Percentiles rank a stretch among this genome's conserved stretches.
Evolutionary conservation across 108 stramenopile species (phyloP).

Genomic region (Chaetoceros tenuissimus): DNA sequence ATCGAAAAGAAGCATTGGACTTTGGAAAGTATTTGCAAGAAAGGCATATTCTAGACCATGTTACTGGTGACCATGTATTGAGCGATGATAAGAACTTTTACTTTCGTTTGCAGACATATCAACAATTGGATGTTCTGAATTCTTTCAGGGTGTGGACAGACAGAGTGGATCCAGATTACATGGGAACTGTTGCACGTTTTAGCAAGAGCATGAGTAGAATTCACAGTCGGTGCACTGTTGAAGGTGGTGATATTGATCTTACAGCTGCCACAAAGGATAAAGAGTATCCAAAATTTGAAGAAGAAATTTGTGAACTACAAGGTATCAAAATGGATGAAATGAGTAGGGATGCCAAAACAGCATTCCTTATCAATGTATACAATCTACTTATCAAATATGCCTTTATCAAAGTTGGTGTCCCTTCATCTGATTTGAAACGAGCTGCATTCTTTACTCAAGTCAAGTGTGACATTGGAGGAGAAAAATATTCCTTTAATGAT

Average conservation of each 20-base stretch:
- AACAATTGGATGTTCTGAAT: constrained; percentile 37
- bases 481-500: constrained; percentile 39
- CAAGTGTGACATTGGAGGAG: constrained; percentile 30
- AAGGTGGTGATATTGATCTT: constrained; percentile 33
- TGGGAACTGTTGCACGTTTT: constrained; percentile 21
- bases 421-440: constrained; percentile 13
- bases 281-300: constrained; percentile 38
- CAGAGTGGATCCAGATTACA: constrained; percentile 13
- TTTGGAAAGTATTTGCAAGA: constrained; percentile 21
- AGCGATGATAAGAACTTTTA: constrained; percentile 17
- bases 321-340: constrained; percentile 21
- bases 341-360: constrained; percentile 19
- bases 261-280: constrained; percentile 11
- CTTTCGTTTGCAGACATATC: constrained; percentile 35
- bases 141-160: constrained; percentile 39
- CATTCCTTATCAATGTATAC: constrained; percentile 65
- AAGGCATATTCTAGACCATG: constrained; percentile 21
- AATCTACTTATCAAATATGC: constrained; percentile 72
- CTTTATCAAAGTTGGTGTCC: constrained; percentile 48
- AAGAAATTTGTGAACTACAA: constrained; percentile 52
- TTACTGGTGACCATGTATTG: constrained; percentile 23
- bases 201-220: constrained; percentile 16
- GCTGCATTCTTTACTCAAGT: constrained; percentile 29
- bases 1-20: constrained; percentile 17
- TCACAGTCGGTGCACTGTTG: constrained; percentile 14